Conservation (phyloP, 75 land plant genomes). For the Chamaecyparis obtusa region DNA sequence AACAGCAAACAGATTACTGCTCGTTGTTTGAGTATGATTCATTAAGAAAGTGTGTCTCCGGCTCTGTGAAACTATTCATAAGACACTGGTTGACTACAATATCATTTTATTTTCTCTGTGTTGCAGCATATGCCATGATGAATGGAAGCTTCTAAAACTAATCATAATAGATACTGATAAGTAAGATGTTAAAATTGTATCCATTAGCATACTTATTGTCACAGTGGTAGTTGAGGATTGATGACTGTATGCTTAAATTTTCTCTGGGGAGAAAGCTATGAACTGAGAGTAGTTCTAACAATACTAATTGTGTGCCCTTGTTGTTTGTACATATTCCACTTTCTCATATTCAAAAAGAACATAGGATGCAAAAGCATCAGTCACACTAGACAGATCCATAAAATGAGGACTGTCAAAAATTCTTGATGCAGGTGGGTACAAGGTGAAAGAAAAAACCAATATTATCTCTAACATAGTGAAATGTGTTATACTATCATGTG, state of each 20-base stretch:
- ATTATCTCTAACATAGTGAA: neutral
- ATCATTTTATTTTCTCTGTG: too few relatives aligned
- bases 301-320: neutral
- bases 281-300: neutral
- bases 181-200: too few relatives aligned
- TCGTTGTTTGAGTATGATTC: too few relatives aligned
- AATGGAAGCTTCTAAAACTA: too few relatives aligned
- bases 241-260: neutral
- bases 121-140: too few relatives aligned
- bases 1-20: neutral
- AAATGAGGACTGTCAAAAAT: neutral
- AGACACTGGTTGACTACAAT: neutral
- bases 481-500: neutral
- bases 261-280: neutral
- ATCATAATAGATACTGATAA: too few relatives aligned
- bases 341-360: neutral
- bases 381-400: neutral
- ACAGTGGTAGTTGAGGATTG: too few relatives aligned
- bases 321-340: neutral
- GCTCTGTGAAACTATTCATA: neutral
- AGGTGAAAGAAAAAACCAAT: neutral
- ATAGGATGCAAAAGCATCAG: neutral
- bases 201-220: too few relatives aligned
- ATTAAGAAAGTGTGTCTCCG: too few relatives aligned
- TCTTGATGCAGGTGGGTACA: neutral